Evolutionary conservation across 2,329 filamentous ascomycete genomes (phyloP).

Genomic region (Stagonosporopsis rhizophila): DNA sequence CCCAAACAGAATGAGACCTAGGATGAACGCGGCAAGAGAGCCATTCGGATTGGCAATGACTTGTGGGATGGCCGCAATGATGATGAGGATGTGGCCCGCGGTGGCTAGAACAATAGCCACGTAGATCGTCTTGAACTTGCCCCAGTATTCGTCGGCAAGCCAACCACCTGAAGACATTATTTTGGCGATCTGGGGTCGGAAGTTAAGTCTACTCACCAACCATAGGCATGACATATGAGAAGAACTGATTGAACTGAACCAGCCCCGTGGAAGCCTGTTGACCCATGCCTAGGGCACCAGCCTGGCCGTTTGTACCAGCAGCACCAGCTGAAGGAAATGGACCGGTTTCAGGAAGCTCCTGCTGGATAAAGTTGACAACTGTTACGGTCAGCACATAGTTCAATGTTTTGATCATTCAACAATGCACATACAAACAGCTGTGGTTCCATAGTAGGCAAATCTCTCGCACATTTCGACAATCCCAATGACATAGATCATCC

Average conservation of each 20-base stretch:
- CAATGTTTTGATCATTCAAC: too few species aligned
- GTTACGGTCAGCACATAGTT: slow-evolving; percentile 1
- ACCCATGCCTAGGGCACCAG: slow-evolving; percentile 39
- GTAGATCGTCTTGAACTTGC: slow-evolving; percentile 65
- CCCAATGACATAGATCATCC: slow-evolving; percentile 41
- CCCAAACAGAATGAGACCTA: slow-evolving; percentile 54
- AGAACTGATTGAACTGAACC: slow-evolving; percentile 30
- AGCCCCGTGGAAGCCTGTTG: slow-evolving; percentile 37
- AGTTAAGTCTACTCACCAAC: slow-evolving; percentile 26
- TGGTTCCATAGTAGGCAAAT: slow-evolving; percentile 44
- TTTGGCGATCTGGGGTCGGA: slow-evolving; percentile 13
- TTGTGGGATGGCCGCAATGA: slow-evolving; percentile 60
- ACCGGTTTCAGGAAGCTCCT: slow-evolving; percentile 57
- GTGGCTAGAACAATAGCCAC: slow-evolving; percentile 65
- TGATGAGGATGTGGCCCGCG: slow-evolving; percentile 60
- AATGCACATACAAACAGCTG: slow-evolving; percentile 28
- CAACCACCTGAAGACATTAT: slow-evolving; percentile 60
- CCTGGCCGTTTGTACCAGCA: slow-evolving; percentile 34
- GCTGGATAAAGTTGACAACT: slow-evolving; percentile 47
- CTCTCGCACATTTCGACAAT: slow-evolving; percentile 43
- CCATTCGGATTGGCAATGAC: slow-evolving; percentile 45
- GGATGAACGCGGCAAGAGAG: slow-evolving; percentile 57
- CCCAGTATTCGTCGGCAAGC: slow-evolving; percentile 65
- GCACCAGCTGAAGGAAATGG: slow-evolving; percentile 58
- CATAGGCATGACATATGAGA: slow-evolving; percentile 37